phyloP scores from a whole-genome alignment of 2,329 filamentous ascomycete species.

The Xylariaceae sp. region DNA sequence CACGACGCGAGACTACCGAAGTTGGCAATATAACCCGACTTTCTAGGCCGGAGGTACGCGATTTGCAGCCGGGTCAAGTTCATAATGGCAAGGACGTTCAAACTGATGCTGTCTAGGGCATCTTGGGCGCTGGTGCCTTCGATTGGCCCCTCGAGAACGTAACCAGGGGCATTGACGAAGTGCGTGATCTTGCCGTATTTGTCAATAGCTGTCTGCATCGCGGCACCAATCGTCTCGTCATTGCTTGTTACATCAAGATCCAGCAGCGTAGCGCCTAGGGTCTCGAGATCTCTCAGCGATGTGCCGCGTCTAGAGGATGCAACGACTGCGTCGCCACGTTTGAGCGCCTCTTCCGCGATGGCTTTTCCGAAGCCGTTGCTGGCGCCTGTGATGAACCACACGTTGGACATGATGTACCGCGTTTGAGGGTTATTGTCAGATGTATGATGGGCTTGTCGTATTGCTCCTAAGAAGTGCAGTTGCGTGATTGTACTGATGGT shows the following conservation, averaged over 20 bases:
- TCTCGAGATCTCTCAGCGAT: constrained; percentile 40
- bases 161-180: constrained; percentile 47
- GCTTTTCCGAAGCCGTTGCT: constrained; percentile 49
- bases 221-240: constrained; percentile 35
- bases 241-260: constrained; percentile 46
- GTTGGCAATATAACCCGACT: constrained; percentile 38
- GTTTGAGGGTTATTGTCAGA: not conserved
- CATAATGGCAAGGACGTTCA: constrained; percentile 42
- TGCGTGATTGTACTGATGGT: not conserved
- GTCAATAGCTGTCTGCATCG: constrained; percentile 33
- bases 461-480: not conserved
- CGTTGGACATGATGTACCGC: constrained; percentile 23
- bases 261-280: constrained; percentile 41
- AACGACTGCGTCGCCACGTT: constrained; percentile 46
- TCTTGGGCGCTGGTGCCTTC: constrained; percentile 38
- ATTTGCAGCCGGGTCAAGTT: constrained; percentile 37
- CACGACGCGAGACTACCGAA: constrained; percentile 41
- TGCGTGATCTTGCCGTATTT: constrained; percentile 43
- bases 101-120: constrained; percentile 32
- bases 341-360: constrained; percentile 42
- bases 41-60: constrained; percentile 35
- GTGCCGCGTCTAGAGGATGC: constrained; percentile 45
- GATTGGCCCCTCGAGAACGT: constrained; percentile 40
- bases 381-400: constrained; percentile 52
- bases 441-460: not conserved